Evolutionary conservation across 129 eudicot species (phyloP).

Genomic region (Ambrosia artemisiifolia): DNA sequence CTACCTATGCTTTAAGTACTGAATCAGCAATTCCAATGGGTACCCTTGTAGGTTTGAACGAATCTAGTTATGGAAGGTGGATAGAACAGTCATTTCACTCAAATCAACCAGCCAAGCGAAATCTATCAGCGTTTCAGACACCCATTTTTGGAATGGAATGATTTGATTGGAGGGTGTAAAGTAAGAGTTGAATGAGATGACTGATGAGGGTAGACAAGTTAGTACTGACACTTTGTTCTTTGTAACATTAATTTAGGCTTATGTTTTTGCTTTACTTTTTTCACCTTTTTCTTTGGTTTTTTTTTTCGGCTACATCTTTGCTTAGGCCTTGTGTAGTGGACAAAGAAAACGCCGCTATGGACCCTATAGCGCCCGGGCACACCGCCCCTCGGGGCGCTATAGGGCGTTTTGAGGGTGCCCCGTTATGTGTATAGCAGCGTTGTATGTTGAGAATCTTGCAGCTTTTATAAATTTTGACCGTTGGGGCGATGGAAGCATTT

Average conservation of each 20-base stretch:
- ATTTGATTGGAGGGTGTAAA: conserved; percentile 26
- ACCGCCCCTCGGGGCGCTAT: too few species aligned
- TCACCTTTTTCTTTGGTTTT: neutral
- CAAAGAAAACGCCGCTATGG: too few species aligned
- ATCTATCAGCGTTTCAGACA: conserved; percentile 57
- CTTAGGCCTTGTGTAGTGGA: too few species aligned
- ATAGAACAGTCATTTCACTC: conserved; percentile 44
- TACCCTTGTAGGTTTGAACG: conserved; percentile 41
- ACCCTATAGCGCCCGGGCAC: too few species aligned
- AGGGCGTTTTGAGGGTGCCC: too few species aligned
- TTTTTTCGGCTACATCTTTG: neutral
- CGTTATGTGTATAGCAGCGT: too few species aligned
- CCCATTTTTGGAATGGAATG: conserved; percentile 89
- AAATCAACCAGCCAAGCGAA: conserved; percentile 50
- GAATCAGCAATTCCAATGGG: conserved; percentile 32
- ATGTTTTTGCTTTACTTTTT: conserved; percentile 5
- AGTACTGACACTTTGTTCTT: conserved; percentile 27
- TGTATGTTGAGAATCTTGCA: too few species aligned
- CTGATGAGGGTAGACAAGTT: conserved; percentile 18
- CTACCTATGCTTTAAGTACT: conserved; percentile 25
- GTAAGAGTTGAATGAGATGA: conserved; percentile 18
- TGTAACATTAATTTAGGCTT: conserved; percentile 29
- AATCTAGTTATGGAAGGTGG: conserved; percentile 48
- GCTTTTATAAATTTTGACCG: too few species aligned
- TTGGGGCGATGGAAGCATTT: too few species aligned